These are phyloP conservation scores for Neoscytalidium dimidiatum DNA, from an alignment of 2,329 filamentous ascomycete genomes.

Conservation along the genomic window DNA sequence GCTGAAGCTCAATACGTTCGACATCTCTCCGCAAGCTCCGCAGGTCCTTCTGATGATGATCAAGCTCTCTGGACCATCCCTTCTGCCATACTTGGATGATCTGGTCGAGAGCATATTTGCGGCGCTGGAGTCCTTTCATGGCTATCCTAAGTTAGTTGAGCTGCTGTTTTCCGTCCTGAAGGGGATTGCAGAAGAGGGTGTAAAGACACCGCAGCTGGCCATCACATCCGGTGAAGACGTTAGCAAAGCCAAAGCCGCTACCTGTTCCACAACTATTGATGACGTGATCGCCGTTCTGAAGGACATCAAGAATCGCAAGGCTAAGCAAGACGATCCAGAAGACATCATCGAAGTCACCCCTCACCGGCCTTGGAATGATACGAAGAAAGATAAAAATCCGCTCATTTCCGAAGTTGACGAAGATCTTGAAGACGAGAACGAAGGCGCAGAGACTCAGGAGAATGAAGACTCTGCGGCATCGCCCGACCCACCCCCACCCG, in stretches of 20 bases:
- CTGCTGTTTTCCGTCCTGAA: conserved; percentile 79
- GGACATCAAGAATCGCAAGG: conserved; percentile 35
- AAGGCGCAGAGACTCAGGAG: conserved; percentile 27
- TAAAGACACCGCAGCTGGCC: conserved; percentile 56
- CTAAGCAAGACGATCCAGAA: conserved; percentile 28
- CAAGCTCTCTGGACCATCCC: conserved; percentile 73
- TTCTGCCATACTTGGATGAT: conserved; percentile 90
- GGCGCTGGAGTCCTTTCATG: conserved; percentile 91
- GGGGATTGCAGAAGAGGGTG: conserved; percentile 81
- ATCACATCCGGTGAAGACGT: conserved; percentile 37
- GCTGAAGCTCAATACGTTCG: conserved; percentile 84
- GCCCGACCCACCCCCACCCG: conserved; percentile 61
- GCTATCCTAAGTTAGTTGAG: conserved; percentile 84
- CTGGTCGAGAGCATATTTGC: conserved; percentile 88
- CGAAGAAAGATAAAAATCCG: conserved; percentile 27
- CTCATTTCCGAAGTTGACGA: conserved; percentile 35
- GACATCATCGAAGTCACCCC: conserved; percentile 29
- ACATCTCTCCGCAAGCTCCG: conserved; percentile 87
- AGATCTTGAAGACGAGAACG: conserved; percentile 30
- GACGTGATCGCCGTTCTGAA: conserved; percentile 33
- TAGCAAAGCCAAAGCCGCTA: not conserved
- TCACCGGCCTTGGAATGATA: conserved; percentile 36
- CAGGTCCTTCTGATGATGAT: conserved; percentile 96
- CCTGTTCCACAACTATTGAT: conserved; percentile 23
- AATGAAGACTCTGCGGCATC: conserved; percentile 30